A percentile compares a stretch with the other conserved stretches of the same genome.
Conservation (phyloP, 768 basidiomycete genomes). For the Collybia mongolica region DNA sequence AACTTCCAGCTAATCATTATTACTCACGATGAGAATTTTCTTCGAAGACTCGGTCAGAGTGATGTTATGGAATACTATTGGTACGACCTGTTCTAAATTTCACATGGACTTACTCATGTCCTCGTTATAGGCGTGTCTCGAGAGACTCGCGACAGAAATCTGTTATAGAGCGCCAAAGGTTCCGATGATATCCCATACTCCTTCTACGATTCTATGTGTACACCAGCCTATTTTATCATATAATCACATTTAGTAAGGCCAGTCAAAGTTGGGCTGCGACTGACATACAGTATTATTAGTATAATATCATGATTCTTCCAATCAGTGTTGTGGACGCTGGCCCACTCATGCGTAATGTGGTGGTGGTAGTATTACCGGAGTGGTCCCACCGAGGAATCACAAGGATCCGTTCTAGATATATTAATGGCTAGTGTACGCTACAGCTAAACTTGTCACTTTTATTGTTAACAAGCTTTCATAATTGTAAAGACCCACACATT, state of each 20-base stretch:
- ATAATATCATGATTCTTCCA: too few species aligned
- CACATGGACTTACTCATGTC: background rate
- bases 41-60: constrained; percentile 84
- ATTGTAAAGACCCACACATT: too few species aligned
- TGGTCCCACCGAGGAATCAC: too few species aligned
- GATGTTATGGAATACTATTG: constrained; percentile 97
- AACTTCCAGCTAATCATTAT: constrained; percentile 98
- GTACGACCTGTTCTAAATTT: constrained; percentile 40
- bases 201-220: constrained; percentile 14
- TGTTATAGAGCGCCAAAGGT: constrained; percentile 68
- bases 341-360: too few species aligned
- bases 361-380: too few species aligned
- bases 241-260: background rate
- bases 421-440: too few species aligned
- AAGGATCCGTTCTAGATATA: too few species aligned
- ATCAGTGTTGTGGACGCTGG: too few species aligned
- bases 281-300: too few species aligned
- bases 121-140: constrained; percentile 71
- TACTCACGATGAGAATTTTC: constrained; percentile 96
- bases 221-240: constrained; percentile 11
- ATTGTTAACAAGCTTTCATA: too few species aligned
- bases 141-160: constrained; percentile 72
- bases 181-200: constrained; percentile 38
- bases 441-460: too few species aligned
- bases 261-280: too few species aligned